Base-by-base conservation (phyloP, 176 grass and related monocot genomes). In the Phragmites australis region DNA sequence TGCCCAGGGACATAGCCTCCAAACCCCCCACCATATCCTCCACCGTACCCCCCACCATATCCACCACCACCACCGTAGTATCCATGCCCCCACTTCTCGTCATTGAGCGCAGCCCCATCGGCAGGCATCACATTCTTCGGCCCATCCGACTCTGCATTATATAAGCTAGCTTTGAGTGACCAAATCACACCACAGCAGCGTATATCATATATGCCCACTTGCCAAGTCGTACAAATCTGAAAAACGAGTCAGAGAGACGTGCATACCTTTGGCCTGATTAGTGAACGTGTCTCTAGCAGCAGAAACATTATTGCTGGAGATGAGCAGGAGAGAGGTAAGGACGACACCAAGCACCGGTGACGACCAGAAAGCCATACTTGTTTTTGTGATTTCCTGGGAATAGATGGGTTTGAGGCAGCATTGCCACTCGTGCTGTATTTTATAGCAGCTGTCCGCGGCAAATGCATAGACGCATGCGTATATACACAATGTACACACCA, bases 361-460 rank as follows among this genome's bases (percentile, higher is more conserved):
- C n/a, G 31, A 55, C 22, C 25, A 55, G 77, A 12, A 68, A 44
- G 48, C 1, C 77, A 80, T 80, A 14, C 8, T 79, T n/a, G 27
- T 78, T 31, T 49, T 3, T 23, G 31, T 10, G 5, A 13, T 21
- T 63, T 13, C 17, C 10, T 30, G 44, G 8, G 58, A n/a, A 27
- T 39, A 19, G 43, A 34, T 49, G 9, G 5, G 16, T n/a, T 6
- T 5, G 30, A 65, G 19, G 19, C 45, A 48, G 6, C 18, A 1
- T 5, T 48, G 6, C 31, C 44, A 39, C 44, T 64, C 25, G 41
- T 47, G 57, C 57, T 63, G 27, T 46, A n/a, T 62, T 77, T 32
- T 64, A 64, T 77, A 77, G 57, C 42, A 63, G 14, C 6, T 17
- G 22, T 34, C 0, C 1, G n/a, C 41, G n/a, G n/a, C 23, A 47